These are phyloP conservation scores for Stromatinia cepivora DNA, from an alignment of 2,329 filamentous ascomycete genomes.

Conservation along the genomic window DNA sequence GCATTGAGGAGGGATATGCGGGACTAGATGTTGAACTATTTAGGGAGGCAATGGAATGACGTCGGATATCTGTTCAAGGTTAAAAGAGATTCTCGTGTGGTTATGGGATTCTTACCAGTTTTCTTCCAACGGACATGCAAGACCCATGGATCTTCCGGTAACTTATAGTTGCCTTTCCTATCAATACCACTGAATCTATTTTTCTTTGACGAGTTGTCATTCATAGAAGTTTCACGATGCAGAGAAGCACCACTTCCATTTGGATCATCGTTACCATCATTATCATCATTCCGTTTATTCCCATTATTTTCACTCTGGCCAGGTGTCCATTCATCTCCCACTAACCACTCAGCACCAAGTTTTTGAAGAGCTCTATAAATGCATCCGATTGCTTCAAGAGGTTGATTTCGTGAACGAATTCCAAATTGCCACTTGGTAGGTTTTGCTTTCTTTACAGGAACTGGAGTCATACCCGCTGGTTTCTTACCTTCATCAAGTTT, in stretches of 20 bases:
- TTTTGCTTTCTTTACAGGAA: constrained; percentile 69
- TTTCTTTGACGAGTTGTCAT: constrained; percentile 35
- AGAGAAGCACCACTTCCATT: constrained; percentile 42
- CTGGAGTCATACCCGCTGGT: constrained; percentile 63
- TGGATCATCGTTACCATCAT: constrained; percentile 41
- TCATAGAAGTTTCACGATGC: constrained; percentile 44
- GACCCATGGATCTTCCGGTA: constrained; percentile 95
- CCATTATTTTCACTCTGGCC: not conserved
- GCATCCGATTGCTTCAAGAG: constrained; percentile 89
- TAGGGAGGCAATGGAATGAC: constrained; percentile 41
- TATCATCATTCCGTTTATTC: not conserved
- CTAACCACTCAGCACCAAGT: constrained; percentile 85
- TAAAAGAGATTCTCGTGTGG: constrained; percentile 50
- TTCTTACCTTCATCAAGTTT: constrained; percentile 65
- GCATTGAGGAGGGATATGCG: constrained; percentile 27
- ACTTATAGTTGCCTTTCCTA: constrained; percentile 65
- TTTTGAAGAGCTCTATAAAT: constrained; percentile 90
- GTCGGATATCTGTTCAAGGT: constrained; percentile 49
- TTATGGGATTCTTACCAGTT: constrained; percentile 64
- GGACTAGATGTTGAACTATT: constrained; percentile 39
- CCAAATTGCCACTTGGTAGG: constrained; percentile 97
- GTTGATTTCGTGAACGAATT: constrained; percentile 89
- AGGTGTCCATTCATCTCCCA: constrained; percentile 55
- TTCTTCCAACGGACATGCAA: constrained; percentile 89
- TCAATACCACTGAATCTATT: constrained; percentile 45